phyloP scores from a whole-genome alignment of 176 grass and related monocot species.

The Carex cristatella region DNA sequence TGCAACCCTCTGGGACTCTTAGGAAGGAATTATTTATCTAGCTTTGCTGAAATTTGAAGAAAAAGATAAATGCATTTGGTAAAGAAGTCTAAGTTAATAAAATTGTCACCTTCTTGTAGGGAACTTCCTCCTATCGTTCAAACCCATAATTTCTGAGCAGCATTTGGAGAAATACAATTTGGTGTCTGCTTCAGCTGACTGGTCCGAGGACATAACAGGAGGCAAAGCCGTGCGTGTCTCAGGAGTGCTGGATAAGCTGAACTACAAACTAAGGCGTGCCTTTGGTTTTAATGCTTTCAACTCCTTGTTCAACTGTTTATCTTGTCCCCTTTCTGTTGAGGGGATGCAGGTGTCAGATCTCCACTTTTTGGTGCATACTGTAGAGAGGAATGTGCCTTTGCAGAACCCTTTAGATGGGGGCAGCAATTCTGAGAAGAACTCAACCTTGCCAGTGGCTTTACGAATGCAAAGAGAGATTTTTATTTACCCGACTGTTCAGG shows the following conservation, averaged over 20 bases:
- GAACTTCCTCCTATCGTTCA: conserved; percentile 77
- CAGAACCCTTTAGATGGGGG: conserved; percentile 37
- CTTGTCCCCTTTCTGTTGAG: conserved; percentile 49
- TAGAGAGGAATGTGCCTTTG: conserved; percentile 68
- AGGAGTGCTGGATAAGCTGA: conserved; percentile 63
- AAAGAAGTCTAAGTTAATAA: conserved; percentile 5
- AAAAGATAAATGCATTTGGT: not conserved
- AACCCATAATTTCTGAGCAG: conserved; percentile 46
- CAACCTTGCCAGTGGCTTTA: conserved; percentile 33
- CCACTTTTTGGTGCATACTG: conserved; percentile 70
- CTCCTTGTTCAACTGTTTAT: conserved; percentile 69
- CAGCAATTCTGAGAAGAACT: conserved; percentile 33
- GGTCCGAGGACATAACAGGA: conserved; percentile 70
- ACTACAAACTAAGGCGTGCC: conserved; percentile 67
- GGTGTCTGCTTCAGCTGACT: conserved; percentile 33
- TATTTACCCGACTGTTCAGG: conserved; percentile 74
- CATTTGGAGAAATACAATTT: conserved; percentile 25
- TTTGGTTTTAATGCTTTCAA: conserved; percentile 58
- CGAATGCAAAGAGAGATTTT: conserved; percentile 75
- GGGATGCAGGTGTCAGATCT: conserved; percentile 40
- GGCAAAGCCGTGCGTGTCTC: conserved; percentile 52
- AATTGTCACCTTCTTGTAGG: conserved; percentile 44
- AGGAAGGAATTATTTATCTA: not conserved
- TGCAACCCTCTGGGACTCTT: not conserved
- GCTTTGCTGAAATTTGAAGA: not conserved